Evolutionary conservation across 805 yeast species (phyloP).

Genomic region (Candida methanosorbosa): DNA sequence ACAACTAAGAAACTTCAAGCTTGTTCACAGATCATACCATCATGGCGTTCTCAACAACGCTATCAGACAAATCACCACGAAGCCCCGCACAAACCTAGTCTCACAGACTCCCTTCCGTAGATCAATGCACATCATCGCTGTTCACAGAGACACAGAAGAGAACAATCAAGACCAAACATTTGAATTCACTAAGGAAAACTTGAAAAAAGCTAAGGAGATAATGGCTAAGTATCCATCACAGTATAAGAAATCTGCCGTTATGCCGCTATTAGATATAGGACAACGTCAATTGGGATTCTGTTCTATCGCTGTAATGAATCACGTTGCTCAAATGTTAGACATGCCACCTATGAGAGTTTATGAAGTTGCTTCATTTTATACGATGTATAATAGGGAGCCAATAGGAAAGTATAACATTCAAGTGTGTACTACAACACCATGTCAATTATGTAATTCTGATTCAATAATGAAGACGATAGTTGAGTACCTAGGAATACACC

Average conservation of each 20-base stretch:
- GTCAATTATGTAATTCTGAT: constrained; percentile 79
- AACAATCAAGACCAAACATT: constrained; percentile 65
- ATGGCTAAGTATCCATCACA: constrained; percentile 78
- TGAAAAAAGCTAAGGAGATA: constrained; percentile 60
- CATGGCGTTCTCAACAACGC: too few relatives aligned
- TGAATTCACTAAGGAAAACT: constrained; percentile 61
- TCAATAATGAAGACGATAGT: constrained; percentile 65
- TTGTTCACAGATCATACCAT: too few relatives aligned
- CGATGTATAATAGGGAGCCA: constrained; percentile 83
- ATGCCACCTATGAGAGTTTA: constrained; percentile 94
- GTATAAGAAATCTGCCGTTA: constrained; percentile 79
- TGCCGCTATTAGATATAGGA: constrained; percentile 81
- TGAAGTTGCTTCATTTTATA: constrained; percentile 87
- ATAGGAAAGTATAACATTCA: constrained; percentile 80
- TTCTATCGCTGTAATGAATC: constrained; percentile 81
- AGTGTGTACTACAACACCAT: constrained; percentile 85
- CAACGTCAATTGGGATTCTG: constrained; percentile 85
- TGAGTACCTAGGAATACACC: constrained; percentile 50
- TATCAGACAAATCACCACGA: too few relatives aligned
- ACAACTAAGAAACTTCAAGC: too few relatives aligned
- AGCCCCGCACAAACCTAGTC: too few relatives aligned
- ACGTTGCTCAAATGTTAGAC: constrained; percentile 74
- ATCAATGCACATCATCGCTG: constrained; percentile 31
- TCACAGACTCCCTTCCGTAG: too few relatives aligned
- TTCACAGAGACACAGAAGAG: constrained; percentile 64